Conservation (phyloP, 371 early-diverging fungal species). For the Mucor irregularis region DNA sequence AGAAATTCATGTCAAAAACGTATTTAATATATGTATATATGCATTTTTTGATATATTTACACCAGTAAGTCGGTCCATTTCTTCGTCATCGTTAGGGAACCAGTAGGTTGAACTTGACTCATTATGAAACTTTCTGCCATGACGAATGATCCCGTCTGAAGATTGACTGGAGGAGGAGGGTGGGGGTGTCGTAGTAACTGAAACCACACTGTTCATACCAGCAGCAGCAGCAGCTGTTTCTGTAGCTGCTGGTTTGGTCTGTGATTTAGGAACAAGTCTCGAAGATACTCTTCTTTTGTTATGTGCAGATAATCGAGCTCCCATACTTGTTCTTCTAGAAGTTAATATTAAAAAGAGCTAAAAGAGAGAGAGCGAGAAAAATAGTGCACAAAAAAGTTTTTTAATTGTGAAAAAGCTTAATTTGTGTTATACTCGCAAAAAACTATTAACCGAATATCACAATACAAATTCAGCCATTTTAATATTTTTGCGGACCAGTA, state of each 20-base stretch:
- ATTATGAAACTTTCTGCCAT: constrained; percentile 25
- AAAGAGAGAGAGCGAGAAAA: not conserved
- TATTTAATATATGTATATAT: not conserved
- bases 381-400: not conserved
- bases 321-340: constrained; percentile 10
- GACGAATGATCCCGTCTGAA: constrained; percentile 2
- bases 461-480: too few relatives aligned
- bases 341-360: not conserved
- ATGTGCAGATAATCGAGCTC: constrained; percentile 8
- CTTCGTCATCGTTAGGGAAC: constrained; percentile 32
- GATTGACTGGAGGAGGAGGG: constrained; percentile 12
- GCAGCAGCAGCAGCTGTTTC: not conserved
- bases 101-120: constrained; percentile 20
- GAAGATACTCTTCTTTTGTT: constrained; percentile 6
- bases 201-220: not conserved
- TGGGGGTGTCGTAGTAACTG: not conserved
- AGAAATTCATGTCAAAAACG: not conserved
- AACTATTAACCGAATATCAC: too few relatives aligned
- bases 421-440: too few relatives aligned
- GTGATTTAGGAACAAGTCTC: constrained; percentile 2
- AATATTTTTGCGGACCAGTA: too few relatives aligned
- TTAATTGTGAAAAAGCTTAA: not conserved
- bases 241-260: not conserved
- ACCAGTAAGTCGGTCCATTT: constrained; percentile 27
- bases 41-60: too few relatives aligned